A percentile compares a stretch with the other conserved stretches of the same genome.
These are phyloP conservation scores for Aschersonia sp. DNA, from an alignment of 2,329 filamentous ascomycete species.

Conservation along the genomic window DNA sequence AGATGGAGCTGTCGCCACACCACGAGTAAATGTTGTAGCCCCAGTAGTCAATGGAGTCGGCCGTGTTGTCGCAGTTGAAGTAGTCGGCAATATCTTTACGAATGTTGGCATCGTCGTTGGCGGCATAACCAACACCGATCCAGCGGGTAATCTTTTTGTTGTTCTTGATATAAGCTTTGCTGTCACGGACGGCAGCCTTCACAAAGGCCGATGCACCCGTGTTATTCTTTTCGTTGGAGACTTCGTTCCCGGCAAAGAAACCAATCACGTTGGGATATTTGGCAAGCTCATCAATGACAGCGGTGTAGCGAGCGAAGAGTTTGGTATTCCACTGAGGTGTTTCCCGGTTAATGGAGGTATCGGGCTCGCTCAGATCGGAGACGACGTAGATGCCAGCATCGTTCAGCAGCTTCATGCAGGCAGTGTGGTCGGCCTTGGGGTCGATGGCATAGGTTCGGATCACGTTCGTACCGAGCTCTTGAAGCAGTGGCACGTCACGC, in stretches of 20 bases:
- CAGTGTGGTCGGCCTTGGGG: slow-evolving; percentile 60
- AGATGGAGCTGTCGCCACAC: slow-evolving; percentile 76
- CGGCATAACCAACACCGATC: slow-evolving; percentile 88
- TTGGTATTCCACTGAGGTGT: slow-evolving; percentile 63
- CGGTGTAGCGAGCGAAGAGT: slow-evolving; percentile 68
- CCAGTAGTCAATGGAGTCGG: slow-evolving; percentile 80
- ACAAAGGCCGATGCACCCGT: slow-evolving; percentile 84
- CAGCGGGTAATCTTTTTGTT: slow-evolving; percentile 66
- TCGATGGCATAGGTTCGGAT: slow-evolving; percentile 93
- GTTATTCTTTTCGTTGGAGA: slow-evolving; percentile 79
- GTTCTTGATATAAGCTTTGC: slow-evolving; percentile 80
- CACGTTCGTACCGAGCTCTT: slow-evolving; percentile 71
- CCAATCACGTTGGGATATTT: slow-evolving; percentile 85
- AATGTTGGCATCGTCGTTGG: slow-evolving; percentile 79
- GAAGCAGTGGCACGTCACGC: slow-evolving; percentile 73
- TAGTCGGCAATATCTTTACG: slow-evolving; percentile 73
- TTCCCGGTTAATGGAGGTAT: slow-evolving; percentile 71
- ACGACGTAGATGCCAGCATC: slow-evolving; percentile 90
- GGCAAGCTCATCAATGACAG: slow-evolving; percentile 66
- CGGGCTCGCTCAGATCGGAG: slow-evolving; percentile 75
- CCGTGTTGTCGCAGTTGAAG: slow-evolving; percentile 71
- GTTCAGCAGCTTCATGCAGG: slow-evolving; percentile 72
- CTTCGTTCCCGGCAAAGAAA: slow-evolving; percentile 98
- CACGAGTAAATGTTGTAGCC: slow-evolving; percentile 99
- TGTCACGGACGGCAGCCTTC: slow-evolving; percentile 94